Percentiles rank a stretch among this genome's conserved stretches.
Evolutionary conservation across 2,329 filamentous ascomycete genomes (phyloP).

Genomic region (Aspergillus vadensis): DNA sequence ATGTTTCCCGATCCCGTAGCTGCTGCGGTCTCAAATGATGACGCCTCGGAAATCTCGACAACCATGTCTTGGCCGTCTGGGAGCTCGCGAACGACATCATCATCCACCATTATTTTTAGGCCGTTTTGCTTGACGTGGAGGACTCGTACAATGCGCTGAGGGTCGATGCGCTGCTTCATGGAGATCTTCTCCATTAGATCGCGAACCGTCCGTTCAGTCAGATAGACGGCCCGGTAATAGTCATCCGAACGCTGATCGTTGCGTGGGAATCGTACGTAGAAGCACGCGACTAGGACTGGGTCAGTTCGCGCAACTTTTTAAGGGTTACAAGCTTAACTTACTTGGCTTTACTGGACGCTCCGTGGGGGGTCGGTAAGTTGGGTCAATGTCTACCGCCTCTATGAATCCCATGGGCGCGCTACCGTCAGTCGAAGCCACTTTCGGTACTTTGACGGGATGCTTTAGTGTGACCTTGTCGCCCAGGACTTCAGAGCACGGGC

Average conservation of each 20-base stretch:
- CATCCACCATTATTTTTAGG: slow-evolving; percentile 82
- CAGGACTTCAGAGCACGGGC: slow-evolving; percentile 23
- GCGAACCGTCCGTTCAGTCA: slow-evolving; percentile 72
- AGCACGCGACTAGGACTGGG: slow-evolving; percentile 68
- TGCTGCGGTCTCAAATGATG: slow-evolving; percentile 46
- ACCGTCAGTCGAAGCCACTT: slow-evolving; percentile 23
- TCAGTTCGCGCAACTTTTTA: slow-evolving; percentile 31
- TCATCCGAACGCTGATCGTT: slow-evolving; percentile 56
- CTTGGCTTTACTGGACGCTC: slow-evolving; percentile 70
- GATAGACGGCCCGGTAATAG: slow-evolving; percentile 82
- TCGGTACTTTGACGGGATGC: slow-evolving; percentile 36
- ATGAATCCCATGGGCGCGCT: slow-evolving; percentile 74
- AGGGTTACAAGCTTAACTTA: slow-evolving; percentile 39
- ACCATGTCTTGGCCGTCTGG: slow-evolving; percentile 90
- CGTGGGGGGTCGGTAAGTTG: slow-evolving; percentile 75
- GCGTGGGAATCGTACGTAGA: slow-evolving; percentile 70
- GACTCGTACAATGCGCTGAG: slow-evolving; percentile 68
- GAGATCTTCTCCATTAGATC: slow-evolving; percentile 75
- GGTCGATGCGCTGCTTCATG: slow-evolving; percentile 77
- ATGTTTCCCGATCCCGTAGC: slow-evolving; percentile 7
- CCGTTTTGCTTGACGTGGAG: slow-evolving; percentile 73
- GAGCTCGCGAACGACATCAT: slow-evolving; percentile 81
- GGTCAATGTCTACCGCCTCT: slow-evolving; percentile 87
- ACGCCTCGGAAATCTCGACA: slow-evolving; percentile 64
- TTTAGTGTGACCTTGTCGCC: slow-evolving; percentile 25